phyloP scores from a whole-genome alignment of 768 basidiomycete species.

The Saitozyma podzolica region DNA sequence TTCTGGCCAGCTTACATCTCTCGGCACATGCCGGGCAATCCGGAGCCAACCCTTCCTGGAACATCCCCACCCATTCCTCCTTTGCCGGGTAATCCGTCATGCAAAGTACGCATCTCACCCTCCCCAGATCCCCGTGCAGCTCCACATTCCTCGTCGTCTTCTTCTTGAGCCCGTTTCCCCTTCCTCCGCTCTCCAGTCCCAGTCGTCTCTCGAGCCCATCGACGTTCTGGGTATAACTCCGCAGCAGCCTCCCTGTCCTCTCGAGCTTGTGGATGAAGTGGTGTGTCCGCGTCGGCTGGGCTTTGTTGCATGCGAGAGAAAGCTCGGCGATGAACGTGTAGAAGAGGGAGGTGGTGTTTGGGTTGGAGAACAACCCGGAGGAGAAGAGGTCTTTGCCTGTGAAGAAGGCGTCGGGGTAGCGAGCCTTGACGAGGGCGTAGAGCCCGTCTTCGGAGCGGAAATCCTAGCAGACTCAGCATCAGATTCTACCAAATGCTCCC shows the following conservation, averaged over 20 bases:
- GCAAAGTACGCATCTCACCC: conserved; percentile 84
- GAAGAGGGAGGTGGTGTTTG: conserved; percentile 81
- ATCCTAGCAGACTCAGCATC: too few species aligned
- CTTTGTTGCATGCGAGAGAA: conserved; percentile 65
- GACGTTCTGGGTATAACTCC: conserved; percentile 97
- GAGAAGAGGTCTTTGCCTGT: conserved; percentile 96
- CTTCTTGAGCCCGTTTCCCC: conserved; percentile 66
- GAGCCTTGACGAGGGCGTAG: conserved; percentile 83
- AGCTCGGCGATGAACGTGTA: conserved; percentile 93
- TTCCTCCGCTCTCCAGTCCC: conserved; percentile 67
- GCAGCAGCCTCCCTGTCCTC: conserved; percentile 74
- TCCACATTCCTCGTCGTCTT: conserved; percentile 85
- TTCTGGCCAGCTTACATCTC: conserved; percentile 64
- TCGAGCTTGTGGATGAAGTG: conserved; percentile 82
- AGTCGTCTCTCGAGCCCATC: conserved; percentile 85
- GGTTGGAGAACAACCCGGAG: conserved; percentile 82
- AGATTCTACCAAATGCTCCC: too few species aligned
- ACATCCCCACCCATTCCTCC: conserved; percentile 64
- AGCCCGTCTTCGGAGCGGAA: conserved; percentile 93
- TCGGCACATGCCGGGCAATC: conserved; percentile 81
- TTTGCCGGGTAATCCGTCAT: conserved; percentile 73
- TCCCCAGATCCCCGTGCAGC: conserved; percentile 89
- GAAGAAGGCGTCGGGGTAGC: conserved; percentile 76
- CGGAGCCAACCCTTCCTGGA: conserved; percentile 70
- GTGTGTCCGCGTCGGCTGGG: conserved; percentile 83